These are phyloP conservation scores for Candida boleticola DNA, from an alignment of 805 yeast species.

Conservation along the genomic window DNA sequence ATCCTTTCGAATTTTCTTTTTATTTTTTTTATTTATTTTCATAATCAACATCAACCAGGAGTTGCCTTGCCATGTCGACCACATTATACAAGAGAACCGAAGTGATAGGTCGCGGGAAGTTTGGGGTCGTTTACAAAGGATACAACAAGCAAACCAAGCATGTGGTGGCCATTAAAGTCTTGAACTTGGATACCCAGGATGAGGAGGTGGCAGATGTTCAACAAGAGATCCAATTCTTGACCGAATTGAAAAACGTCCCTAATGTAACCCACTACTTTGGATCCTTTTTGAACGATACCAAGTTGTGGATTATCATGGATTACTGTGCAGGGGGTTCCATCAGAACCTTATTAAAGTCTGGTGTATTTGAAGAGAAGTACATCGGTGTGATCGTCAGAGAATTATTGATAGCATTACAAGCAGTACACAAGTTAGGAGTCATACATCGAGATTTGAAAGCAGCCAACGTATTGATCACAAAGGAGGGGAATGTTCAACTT, in stretches of 20 bases:
- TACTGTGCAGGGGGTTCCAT: conserved; percentile 95
- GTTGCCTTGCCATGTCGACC: too few species aligned
- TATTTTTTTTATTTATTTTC: too few species aligned
- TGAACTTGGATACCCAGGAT: conserved; percentile 87
- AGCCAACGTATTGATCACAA: conserved; percentile 86
- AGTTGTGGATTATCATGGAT: conserved; percentile 97
- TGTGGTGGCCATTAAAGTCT: conserved; percentile 88
- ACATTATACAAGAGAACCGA: conserved; percentile 73
- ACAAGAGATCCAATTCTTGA: conserved; percentile 81
- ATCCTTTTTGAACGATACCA: conserved; percentile 81
- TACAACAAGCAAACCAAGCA: conserved; percentile 64
- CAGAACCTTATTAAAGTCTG: conserved; percentile 82
- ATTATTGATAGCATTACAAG: conserved; percentile 68
- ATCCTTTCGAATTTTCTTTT: too few species aligned
- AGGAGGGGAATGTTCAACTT: conserved; percentile 84
- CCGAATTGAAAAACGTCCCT: conserved; percentile 81
- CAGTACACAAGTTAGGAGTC: conserved; percentile 84
- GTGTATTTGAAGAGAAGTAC: conserved; percentile 80
- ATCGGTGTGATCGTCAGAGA: conserved; percentile 86
- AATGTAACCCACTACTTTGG: conserved; percentile 93
- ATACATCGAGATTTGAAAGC: conserved; percentile 97
- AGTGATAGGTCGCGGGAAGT: conserved; percentile 93
- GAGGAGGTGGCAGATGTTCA: conserved; percentile 96
- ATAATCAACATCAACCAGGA: too few species aligned
- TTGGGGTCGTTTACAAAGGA: conserved; percentile 95